Evolutionary conservation across 176 grass and related monocot species (phyloP).

Genomic region (Microstegium vimineum): DNA sequence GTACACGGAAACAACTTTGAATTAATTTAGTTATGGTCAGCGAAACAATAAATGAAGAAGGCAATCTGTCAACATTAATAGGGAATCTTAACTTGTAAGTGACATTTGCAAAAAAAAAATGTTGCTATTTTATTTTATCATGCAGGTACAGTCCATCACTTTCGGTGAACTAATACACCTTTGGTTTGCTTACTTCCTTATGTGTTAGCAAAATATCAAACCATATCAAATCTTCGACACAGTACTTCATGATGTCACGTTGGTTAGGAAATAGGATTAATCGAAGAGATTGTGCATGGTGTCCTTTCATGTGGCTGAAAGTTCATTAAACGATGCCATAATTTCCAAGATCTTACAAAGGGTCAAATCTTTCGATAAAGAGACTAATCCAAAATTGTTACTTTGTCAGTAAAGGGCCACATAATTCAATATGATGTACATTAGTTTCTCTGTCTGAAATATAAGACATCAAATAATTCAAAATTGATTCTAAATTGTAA

Average conservation of each 20-base stretch:
- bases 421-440: neutral
- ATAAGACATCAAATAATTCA: neutral
- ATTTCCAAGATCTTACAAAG: neutral
- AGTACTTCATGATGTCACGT: neutral
- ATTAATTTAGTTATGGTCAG: neutral
- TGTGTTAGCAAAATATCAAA: neutral
- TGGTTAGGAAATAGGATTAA: neutral
- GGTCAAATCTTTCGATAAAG: neutral
- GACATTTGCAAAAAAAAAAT: too few species aligned
- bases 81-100: conserved; percentile 3
- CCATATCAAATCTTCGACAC: neutral
- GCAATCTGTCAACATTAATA: neutral
- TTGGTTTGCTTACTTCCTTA: neutral
- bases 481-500: neutral
- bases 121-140: neutral
- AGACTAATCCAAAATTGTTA: neutral
- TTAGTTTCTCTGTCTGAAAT: neutral
- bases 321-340: neutral
- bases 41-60: neutral
- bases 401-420: neutral
- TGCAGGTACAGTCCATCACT: neutral
- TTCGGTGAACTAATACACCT: neutral
- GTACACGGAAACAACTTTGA: neutral
- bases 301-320: neutral
- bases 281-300: neutral